phyloP scores from a whole-genome alignment of 305 asterid species.

The Fraxinus angustifolia region DNA sequence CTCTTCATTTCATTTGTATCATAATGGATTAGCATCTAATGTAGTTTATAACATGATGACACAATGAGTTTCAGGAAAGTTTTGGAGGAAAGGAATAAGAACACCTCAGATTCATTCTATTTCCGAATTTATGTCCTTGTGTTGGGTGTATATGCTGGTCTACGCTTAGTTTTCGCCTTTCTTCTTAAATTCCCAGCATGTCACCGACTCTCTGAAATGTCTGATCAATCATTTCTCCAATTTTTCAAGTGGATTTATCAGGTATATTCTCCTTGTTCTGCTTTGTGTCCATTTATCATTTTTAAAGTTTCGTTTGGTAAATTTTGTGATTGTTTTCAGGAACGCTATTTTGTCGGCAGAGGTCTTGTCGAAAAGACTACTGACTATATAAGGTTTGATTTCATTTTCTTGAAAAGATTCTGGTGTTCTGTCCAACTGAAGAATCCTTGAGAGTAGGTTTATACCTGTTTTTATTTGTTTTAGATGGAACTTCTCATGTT shows the following conservation, averaged over 20 bases:
- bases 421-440: not conserved
- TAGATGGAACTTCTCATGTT: not conserved
- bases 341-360: conserved; percentile 97
- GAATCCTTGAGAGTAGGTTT: conserved; percentile 11
- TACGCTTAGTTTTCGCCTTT: conserved; percentile 64
- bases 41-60: conserved; percentile 27
- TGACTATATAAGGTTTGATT: conserved; percentile 75
- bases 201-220: conserved; percentile 82
- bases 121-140: conserved; percentile 88
- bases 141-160: conserved; percentile 88
- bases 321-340: conserved; percentile 49
- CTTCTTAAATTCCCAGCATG: conserved; percentile 80
- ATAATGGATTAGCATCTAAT: not conserved
- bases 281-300: not conserved
- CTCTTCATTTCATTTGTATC: not conserved
- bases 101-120: conserved; percentile 62
- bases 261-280: conserved; percentile 40
- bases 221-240: conserved; percentile 88
- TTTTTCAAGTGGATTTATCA: conserved; percentile 98
- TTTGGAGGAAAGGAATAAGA: conserved; percentile 59
- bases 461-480: not conserved
- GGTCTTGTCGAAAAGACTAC: conserved; percentile 92
- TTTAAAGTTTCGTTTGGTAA: conserved; percentile 4
- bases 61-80: conserved; percentile 60
- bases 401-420: conserved; percentile 11